Evolutionary conservation across 306 rosid species (phyloP), one percentile per base, ranked within the genome.

Genomic region (Amphicarpaea edgeworthii): DNA sequence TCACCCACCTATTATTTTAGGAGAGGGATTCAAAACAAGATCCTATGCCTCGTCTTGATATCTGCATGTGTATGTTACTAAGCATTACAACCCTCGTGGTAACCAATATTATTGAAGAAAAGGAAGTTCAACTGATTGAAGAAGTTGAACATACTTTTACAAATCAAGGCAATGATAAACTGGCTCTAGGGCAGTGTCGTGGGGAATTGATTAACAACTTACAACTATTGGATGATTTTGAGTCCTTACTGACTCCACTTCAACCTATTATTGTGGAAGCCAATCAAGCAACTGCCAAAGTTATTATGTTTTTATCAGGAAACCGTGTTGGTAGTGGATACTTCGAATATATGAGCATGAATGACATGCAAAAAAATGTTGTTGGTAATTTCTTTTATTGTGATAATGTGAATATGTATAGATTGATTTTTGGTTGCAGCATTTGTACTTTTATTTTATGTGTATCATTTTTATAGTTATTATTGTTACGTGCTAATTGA

Each of bases 221-320:
- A 82, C 94, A 90, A 85, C 77, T 75, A 70, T 83, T 93, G 86
- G 96, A 97, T 54, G 88, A 91, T 72, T 88, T 83, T 68, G 89
- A 86, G 65, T 57, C 72, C 87, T 88, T 93, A 76, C 75, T 93
- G 79, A 82, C 80, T 68, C 85, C 97, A 54, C 96, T 96, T 77
- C 90, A 83, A 75, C 77, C 85, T 82, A 83, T 87, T 83, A 61
- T 57, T 78, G 72, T 53, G 50, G 88, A 75, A 51, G 97, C 88
- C 75, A 93, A 93, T 88, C 91, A 93, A 85, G 98, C 98, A 85
- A 94, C 97, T 69, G 87, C 88, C 77, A 93, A 91, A 87, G 97
- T 96, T 70, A 82, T 82, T 70, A 76, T 88, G 91, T 86, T 81
- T 68, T 70, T 86, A 61, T 85, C 98, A 53, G 89, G 93, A 60